Evolutionary conservation across 352 stramenopile genomes (phyloP), one percentile per base, ranked within the genome.

Genomic region (Pythium plurisporium): DNA sequence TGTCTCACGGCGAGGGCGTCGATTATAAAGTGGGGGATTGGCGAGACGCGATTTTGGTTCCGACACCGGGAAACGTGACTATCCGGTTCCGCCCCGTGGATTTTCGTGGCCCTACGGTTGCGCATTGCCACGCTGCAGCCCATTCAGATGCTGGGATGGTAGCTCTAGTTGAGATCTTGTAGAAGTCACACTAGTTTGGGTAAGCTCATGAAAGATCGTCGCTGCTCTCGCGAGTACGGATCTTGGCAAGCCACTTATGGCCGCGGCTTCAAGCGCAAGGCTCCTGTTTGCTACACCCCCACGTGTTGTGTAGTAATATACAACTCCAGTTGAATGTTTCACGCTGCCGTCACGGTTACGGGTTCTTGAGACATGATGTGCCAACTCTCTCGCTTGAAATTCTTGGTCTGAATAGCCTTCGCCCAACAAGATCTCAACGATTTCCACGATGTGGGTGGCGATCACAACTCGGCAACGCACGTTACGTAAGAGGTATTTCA

Each of bases 141-240:
- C 86, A 95, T 55, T 90, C 82, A 17, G 86, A 95, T 44, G 79
- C 76, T 0, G 86, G 84, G 33, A 95, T 95, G 85, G 70, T 89
- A 5, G 72, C 78, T 5, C 67, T 54, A 0, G 69, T 89, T 14
- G 66, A 77, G 9, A 89, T 89, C 25, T 26, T 67, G 11, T 59
- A 59, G 38, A 1, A 8, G 3, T 44, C n/a, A 9, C 19, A 17
- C 12, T 14, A n/a, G n/a, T n/a, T n/a, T n/a, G n/a, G n/a, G n/a
- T n/a, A n/a, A n/a, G n/a, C n/a, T n/a, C n/a, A 38, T 38, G 33
- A 15, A 38, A 38, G 33, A 38, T 11, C 25, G 20, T 7, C 37
- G 42, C n/a, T 31, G 33, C 54, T 31, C 10, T 37, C 1, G 38
- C 17, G 1, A 62, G 6, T 19, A 62, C 44, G 2, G 22, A 11